A percentile compares a stretch with the other conserved stretches of the same genome.
These are phyloP conservation scores for Trichosporon faecale DNA, from an alignment of 1,284 basidiomycete species.

Conservation along the genomic window DNA sequence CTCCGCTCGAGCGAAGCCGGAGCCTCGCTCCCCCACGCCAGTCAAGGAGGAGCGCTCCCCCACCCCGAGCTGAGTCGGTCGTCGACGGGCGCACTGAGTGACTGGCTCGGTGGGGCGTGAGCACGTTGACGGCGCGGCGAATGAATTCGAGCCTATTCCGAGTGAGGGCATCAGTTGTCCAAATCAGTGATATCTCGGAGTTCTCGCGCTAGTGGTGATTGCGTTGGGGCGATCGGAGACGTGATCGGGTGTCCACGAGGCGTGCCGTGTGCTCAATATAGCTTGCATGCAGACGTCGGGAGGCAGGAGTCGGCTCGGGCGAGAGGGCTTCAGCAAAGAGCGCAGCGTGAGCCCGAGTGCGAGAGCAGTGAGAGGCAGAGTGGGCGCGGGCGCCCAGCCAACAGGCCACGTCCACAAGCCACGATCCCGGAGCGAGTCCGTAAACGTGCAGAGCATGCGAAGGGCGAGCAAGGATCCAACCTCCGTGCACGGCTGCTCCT, in stretches of 20 bases:
- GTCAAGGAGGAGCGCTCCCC: neutral
- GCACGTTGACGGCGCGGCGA: neutral
- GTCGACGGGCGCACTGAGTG: too few relatives aligned
- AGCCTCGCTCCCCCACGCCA: neutral
- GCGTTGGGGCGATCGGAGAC: neutral
- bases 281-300: neutral
- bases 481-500: too few relatives aligned
- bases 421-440: too few relatives aligned
- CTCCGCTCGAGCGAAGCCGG: neutral
- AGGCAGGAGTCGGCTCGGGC: neutral
- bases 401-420: too few relatives aligned
- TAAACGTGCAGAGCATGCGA: too few relatives aligned
- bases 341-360: neutral
- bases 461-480: too few relatives aligned
- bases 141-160: neutral
- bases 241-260: neutral
- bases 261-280: too few relatives aligned
- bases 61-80: neutral
- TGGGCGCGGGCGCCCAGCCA: too few relatives aligned
- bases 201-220: neutral
- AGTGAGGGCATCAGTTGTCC: neutral
- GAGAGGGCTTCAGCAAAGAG: neutral
- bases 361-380: too few relatives aligned
- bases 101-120: too few relatives aligned
- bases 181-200: neutral